These are phyloP conservation scores for Prorocentrum cordatum DNA, from an alignment of 169 alveolate species.

Conservation along the genomic window DNA sequence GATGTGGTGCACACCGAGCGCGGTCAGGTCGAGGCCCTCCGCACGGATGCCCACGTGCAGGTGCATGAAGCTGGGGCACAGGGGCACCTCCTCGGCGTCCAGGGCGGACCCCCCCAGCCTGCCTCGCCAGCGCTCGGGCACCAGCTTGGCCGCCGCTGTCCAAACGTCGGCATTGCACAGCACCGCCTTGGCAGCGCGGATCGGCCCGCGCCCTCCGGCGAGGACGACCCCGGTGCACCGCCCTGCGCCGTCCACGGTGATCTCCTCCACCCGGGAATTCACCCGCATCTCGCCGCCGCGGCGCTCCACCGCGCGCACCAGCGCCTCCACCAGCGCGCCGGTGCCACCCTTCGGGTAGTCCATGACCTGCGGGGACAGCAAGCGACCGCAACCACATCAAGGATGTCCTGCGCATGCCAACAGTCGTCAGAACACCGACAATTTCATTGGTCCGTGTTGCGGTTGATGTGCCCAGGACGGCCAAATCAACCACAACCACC, in stretches of 20 bases:
- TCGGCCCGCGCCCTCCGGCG: background rate
- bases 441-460: too few species aligned
- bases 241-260: background rate
- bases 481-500: too few species aligned
- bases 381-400: too few species aligned
- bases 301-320: slow-evolving; percentile 12
- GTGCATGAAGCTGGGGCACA: slow-evolving; percentile 19
- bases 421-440: too few species aligned
- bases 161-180: slow-evolving; percentile 13
- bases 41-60: slow-evolving; percentile 4
- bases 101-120: background rate
- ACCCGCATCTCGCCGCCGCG: background rate
- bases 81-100: background rate
- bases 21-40: background rate
- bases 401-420: too few species aligned
- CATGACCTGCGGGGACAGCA: too few species aligned
- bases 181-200: background rate
- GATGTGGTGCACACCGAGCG: background rate
- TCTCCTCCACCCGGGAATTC: slow-evolving; percentile 10
- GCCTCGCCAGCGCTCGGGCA: background rate
- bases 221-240: background rate
- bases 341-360: slow-evolving; percentile 19
- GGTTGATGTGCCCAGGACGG: too few species aligned
- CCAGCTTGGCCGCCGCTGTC: background rate
- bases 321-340: slow-evolving; percentile 33